Evolutionary conservation across 2,329 filamentous ascomycete genomes (phyloP).

Genomic region (Aspergillus tubingensis): DNA sequence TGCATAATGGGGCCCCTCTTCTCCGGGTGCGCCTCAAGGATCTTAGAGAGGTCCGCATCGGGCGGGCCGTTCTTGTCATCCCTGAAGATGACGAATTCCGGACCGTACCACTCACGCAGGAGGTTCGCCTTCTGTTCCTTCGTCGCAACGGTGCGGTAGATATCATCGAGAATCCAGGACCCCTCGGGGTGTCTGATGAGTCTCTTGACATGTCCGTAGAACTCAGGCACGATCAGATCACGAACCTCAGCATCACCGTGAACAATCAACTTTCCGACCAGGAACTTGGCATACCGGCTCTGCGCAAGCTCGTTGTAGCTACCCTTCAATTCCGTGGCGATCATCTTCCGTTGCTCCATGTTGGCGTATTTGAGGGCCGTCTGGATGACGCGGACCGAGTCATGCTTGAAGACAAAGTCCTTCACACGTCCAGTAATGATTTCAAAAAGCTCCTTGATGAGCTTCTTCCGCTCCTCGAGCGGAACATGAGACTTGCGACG

Average conservation of each 20-base stretch:
- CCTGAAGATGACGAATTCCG: constrained; percentile 84
- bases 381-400: constrained; percentile 93
- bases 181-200: constrained; percentile 95
- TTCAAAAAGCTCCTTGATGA: constrained; percentile 85
- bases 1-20: constrained; percentile 87
- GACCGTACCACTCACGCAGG: constrained; percentile 92
- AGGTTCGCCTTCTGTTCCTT: constrained; percentile 81
- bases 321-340: constrained; percentile 82
- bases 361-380: constrained; percentile 96
- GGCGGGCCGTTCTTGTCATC: constrained; percentile 52
- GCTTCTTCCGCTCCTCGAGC: constrained; percentile 79
- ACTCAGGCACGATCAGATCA: constrained; percentile 87
- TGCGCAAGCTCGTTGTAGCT: constrained; percentile 83
- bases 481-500: constrained; percentile 92
- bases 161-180: constrained; percentile 96
- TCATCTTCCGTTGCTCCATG: constrained; percentile 77
- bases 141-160: constrained; percentile 86
- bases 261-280: constrained; percentile 94
- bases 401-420: constrained; percentile 98
- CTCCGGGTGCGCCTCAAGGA: constrained; percentile 75
- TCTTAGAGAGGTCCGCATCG: constrained; percentile 69
- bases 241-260: constrained; percentile 85
- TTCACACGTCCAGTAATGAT: constrained; percentile 90
- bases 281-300: constrained; percentile 95
- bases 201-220: constrained; percentile 89